These are phyloP conservation scores for Gossypium ekmanianum DNA, from an alignment of 345 rosid species.

Conservation along the genomic window DNA sequence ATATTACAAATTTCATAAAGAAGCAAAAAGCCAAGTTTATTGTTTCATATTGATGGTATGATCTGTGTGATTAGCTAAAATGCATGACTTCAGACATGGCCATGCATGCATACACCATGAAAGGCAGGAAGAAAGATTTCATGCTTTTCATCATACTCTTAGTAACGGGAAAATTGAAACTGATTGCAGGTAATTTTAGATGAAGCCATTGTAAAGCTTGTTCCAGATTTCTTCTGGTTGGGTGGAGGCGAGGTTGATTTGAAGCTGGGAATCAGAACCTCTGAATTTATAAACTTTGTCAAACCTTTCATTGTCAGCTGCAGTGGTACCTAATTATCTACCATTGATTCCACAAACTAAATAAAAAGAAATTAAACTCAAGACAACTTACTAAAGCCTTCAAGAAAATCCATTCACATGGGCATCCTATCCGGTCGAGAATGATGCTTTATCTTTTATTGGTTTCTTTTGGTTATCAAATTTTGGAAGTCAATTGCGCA, in stretches of 20 bases:
- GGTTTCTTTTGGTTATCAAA: not conserved
- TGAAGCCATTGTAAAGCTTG: constrained; percentile 76
- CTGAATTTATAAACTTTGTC: constrained; percentile 58
- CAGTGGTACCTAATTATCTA: constrained; percentile 33
- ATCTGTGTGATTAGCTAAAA: not conserved
- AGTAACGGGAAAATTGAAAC: not conserved
- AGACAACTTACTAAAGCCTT: not conserved
- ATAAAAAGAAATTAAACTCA: not conserved
- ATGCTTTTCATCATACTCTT: not conserved
- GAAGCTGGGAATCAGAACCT: constrained; percentile 81
- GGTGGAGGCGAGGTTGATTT: constrained; percentile 89
- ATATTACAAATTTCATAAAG: not conserved
- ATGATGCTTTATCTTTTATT: not conserved
- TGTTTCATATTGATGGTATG: not conserved
- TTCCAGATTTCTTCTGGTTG: constrained; percentile 83
- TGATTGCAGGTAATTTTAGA: constrained; percentile 83
- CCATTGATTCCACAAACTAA: constrained; percentile 4
- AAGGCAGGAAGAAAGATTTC: not conserved
- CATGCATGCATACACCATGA: not conserved
- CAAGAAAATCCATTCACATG: not conserved
- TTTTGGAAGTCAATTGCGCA: not conserved
- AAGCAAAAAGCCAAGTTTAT: not conserved
- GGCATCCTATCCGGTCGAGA: not conserved
- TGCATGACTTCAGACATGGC: not conserved
- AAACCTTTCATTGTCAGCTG: constrained; percentile 75